A percentile compares a stretch with the other conserved stretches of the same genome.
These are phyloP conservation scores for Xylaria arbuscula DNA, from an alignment of 2,329 filamentous ascomycete species.

Conservation along the genomic window DNA sequence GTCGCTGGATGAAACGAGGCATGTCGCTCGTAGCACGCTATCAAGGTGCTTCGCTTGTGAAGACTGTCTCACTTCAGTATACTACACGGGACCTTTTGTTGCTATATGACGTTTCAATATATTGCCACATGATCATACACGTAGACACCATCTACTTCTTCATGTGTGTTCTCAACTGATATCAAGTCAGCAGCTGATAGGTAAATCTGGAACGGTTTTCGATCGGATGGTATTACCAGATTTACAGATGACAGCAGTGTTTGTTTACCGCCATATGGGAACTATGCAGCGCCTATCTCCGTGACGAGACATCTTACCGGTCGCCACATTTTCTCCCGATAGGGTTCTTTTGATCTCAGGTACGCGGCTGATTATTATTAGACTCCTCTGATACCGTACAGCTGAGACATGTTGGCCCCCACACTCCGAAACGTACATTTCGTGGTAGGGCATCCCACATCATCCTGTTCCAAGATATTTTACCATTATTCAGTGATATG, in stretches of 20 bases:
- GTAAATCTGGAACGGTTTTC: not conserved
- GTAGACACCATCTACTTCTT: not conserved
- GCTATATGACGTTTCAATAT: constrained; percentile 15
- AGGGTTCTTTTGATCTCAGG: not conserved
- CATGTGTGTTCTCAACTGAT: not conserved
- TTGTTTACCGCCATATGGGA: constrained; percentile 10
- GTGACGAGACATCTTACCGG: constrained; percentile 23
- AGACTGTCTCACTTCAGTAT: constrained; percentile 13
- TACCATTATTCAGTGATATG: not conserved
- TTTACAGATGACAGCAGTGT: not conserved
- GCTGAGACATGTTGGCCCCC: constrained; percentile 28
- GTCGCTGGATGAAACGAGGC: constrained; percentile 10
- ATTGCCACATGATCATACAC: constrained; percentile 7
- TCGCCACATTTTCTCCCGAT: constrained; percentile 18
- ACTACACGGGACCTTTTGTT: constrained; percentile 23
- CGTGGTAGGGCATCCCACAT: constrained; percentile 21
- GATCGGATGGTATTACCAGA: constrained; percentile 7
- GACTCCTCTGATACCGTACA: constrained; percentile 17
- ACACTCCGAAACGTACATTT: constrained; percentile 14
- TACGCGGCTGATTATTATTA: constrained; percentile 23
- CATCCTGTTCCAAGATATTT: constrained; percentile 6
- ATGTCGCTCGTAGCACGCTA: constrained; percentile 24
- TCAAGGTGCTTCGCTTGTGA: constrained; percentile 2
- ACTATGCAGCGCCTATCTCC: constrained; percentile 15
- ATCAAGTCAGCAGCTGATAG: not conserved